These are phyloP conservation scores for Cladosporium halotolerans DNA, from an alignment of 2,329 filamentous ascomycete genomes.

Conservation along the genomic window DNA sequence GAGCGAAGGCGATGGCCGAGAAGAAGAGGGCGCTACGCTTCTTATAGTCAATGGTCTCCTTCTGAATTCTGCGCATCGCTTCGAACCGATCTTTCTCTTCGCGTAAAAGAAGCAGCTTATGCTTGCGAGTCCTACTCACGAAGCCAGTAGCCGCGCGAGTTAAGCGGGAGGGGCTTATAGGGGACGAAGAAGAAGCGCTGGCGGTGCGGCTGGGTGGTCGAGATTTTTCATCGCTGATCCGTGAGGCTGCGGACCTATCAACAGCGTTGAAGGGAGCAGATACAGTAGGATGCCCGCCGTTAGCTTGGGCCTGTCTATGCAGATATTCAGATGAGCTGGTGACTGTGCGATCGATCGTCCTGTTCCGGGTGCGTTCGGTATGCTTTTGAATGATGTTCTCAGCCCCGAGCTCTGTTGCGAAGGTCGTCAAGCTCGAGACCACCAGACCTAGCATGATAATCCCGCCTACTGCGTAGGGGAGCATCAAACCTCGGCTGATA, in stretches of 20 bases:
- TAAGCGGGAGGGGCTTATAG: constrained; percentile 12
- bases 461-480: constrained; percentile 77
- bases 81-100: constrained; percentile 39
- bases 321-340: constrained; percentile 4
- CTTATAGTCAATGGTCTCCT: constrained; percentile 56
- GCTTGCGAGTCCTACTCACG: constrained; percentile 23
- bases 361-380: constrained; percentile 47
- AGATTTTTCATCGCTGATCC: constrained; percentile 12
- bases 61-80: constrained; percentile 68
- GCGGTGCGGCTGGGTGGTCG: not conserved
- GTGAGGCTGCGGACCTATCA: constrained; percentile 12
- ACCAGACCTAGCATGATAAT: constrained; percentile 81
- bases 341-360: constrained; percentile 39
- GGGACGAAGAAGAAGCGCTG: constrained; percentile 6
- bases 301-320: not conserved
- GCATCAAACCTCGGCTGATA: constrained; percentile 63
- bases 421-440: constrained; percentile 69
- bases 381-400: constrained; percentile 58
- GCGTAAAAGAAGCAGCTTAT: constrained; percentile 51
- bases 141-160: constrained; percentile 12
- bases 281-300: constrained; percentile 10
- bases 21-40: constrained; percentile 68
- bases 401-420: constrained; percentile 53
- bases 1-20: constrained; percentile 61
- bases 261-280: constrained; percentile 15